These are phyloP conservation scores for Penicillium digitatum DNA, from an alignment of 2,329 filamentous ascomycete species.

Conservation along the genomic window DNA sequence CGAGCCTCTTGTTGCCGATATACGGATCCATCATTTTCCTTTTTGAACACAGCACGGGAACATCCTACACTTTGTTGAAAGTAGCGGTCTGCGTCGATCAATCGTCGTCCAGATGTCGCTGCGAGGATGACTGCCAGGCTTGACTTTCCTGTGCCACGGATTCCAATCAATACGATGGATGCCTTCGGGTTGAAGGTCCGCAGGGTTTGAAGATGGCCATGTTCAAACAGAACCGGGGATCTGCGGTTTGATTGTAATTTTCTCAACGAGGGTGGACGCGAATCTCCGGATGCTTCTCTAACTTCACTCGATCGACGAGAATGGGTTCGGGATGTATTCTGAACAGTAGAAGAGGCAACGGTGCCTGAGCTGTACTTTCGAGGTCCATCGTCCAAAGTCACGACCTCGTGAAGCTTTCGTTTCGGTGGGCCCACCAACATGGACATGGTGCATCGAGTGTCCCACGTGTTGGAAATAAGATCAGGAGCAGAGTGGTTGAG, in stretches of 20 bases:
- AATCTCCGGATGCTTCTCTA: conserved; percentile 19
- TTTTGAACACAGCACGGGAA: conserved; percentile 61
- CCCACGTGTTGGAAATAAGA: background rate
- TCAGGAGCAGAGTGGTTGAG: background rate
- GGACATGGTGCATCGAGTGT: conserved; percentile 24
- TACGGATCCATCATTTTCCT: conserved; percentile 56
- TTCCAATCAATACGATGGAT: conserved; percentile 68
- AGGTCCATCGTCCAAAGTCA: conserved; percentile 19
- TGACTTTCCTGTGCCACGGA: conserved; percentile 71
- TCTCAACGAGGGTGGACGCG: conserved; percentile 16
- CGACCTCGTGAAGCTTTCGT: conserved; percentile 30
- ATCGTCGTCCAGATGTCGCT: conserved; percentile 62
- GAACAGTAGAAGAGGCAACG: background rate
- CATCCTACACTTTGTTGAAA: conserved; percentile 63
- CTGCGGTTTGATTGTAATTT: conserved; percentile 29
- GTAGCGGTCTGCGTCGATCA: conserved; percentile 65
- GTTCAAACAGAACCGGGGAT: conserved; percentile 28
- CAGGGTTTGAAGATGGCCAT: conserved; percentile 24
- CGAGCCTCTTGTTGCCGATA: conserved; percentile 63
- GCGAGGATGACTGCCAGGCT: conserved; percentile 72
- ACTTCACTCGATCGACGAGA: conserved; percentile 20
- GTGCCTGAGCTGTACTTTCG: conserved; percentile 11
- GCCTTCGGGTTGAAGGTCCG: conserved; percentile 56
- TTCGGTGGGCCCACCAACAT: conserved; percentile 32
- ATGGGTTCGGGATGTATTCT: background rate